Evolutionary conservation across 345 rosid species (phyloP), one percentile per base, ranked within the genome.

Genomic region (Orychophragmus violaceus): DNA sequence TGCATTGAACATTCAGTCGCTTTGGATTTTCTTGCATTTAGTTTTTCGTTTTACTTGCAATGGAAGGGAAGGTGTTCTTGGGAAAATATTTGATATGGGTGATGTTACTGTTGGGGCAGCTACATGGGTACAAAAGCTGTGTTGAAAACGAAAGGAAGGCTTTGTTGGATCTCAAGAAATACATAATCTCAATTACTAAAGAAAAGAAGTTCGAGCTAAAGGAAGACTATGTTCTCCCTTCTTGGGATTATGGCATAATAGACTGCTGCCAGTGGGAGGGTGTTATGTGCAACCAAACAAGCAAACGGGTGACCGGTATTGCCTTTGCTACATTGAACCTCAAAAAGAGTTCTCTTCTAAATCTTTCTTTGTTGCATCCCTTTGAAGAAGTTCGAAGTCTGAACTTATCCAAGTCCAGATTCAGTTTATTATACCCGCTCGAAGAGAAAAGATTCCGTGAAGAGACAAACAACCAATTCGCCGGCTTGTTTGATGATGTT

Each of bases 321-420:
- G 6, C 16, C 35, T 0, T 25, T 52, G n/a, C 5, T 12, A 0
- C 1, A 3, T 4, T 11, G 5, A 0, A 2, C 19, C 8, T 53
- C 3, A 28, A 66, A 39, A 9, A 66, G 39, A 53, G 0, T 11
- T 25, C 6, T 37, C 28, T 24, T n/a, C n/a, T n/a, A n/a, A n/a
- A n/a, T n/a, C n/a, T 18, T 36, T 64, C 59, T 17, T 64, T 50
- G 35, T 5, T 65, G 5, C 62, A 53, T 39, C 70, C 70, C 19
- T 66, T 66, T 52, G 70, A 66, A 39, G 70, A 65, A 0, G 8
- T 50, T 24, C 27, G 37, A 52, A 52, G 27, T 25, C 37, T 65
- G 3, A 7, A 27, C 49, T 37, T 52, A 5, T 64, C 23, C 32
- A 8, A 1, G n/a, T n/a, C n/a, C n/a, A n/a, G n/a, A n/a, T n/a